Evolutionary conservation across 768 basidiomycete species (phyloP), one percentile per base, ranked within the genome.

Genomic region (Tephrocybe sp.): DNA sequence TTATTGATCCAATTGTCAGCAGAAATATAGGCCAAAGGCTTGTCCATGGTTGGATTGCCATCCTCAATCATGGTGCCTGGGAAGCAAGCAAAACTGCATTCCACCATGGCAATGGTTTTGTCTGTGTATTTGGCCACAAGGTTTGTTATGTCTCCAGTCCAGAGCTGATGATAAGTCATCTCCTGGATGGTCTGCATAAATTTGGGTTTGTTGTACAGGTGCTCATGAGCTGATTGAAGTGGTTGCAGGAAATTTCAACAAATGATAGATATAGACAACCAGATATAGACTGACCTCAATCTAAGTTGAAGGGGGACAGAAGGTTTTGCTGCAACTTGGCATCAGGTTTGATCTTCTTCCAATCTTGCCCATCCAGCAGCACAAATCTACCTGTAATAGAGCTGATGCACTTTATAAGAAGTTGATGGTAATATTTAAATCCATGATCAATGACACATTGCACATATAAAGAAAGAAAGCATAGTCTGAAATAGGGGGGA

Each of bases 71-170:
- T 9, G n/a, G 38, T n/a, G 14, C 37, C 14, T 21, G 20, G 25
- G 48, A 28, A 48, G 6, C 28, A 26, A 33, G 26, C 38, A 32
- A 48, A 48, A 23, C 48, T 38, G 21, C 48, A 48, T 14, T 48
- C 38, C 47, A 48, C 38, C 9, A 48, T 30, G 6, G 5, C 15
- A 14, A 36, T 36, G 20, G 3, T 48, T n/a, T 25, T 32, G 11
- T 25, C 17, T 14, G 17, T 7, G 5, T 12, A 12, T 17, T 15
- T 15, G 15, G 17, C 4, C 34, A 5, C 34, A 5, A 17, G 15
- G 32, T 3, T 39, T 30, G 5, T 20, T 1, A 48, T 8, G 3
- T 30, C 20, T 30, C 48, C 28, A 7, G 18, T 32, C 14, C 39
- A 18, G 6, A 40, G 8, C 8, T 20, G 12, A 4, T 30, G 12